Conservation (phyloP, 768 basidiomycete species). For the Pleurotus djamor region DNA sequence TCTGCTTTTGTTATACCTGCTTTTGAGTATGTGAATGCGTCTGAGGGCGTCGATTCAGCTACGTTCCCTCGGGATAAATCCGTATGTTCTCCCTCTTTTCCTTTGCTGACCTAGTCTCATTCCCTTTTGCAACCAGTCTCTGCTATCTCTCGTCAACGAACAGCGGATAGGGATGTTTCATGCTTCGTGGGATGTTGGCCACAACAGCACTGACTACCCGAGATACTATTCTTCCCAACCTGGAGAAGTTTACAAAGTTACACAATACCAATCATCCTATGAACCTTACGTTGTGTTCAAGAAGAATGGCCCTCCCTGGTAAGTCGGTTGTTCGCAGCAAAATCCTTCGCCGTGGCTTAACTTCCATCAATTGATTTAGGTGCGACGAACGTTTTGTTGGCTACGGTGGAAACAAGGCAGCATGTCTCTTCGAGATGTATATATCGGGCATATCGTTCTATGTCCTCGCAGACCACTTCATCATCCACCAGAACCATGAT, state of each 20-base stretch:
- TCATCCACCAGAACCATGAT: slow-evolving; percentile 83
- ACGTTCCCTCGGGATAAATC: slow-evolving; percentile 68
- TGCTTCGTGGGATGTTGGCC: slow-evolving; percentile 72
- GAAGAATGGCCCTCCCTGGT: slow-evolving; percentile 78
- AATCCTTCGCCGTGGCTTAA: too few relatives aligned
- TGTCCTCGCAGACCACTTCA: slow-evolving; percentile 83
- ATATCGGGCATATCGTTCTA: slow-evolving; percentile 82
- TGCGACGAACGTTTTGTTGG: slow-evolving; percentile 91
- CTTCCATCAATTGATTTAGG: slow-evolving; percentile 37
- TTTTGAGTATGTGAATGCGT: slow-evolving; percentile 73
- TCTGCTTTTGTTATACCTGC: slow-evolving; percentile 83
- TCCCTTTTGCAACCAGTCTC: too few relatives aligned
- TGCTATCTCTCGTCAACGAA: slow-evolving; percentile 56
- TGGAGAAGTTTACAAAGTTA: slow-evolving; percentile 74
- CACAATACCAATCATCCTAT: slow-evolving; percentile 77
- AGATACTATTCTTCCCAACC: slow-evolving; percentile 59
- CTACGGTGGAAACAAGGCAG: slow-evolving; percentile 92
- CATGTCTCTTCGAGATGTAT: slow-evolving; percentile 90
- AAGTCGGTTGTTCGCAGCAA: too few relatives aligned
- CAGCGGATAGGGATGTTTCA: slow-evolving; percentile 75
- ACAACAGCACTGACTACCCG: slow-evolving; percentile 78
- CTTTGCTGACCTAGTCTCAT: too few relatives aligned
- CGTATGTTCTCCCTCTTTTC: too few relatives aligned
- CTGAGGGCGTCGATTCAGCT: slow-evolving; percentile 56
- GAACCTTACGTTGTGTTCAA: slow-evolving; percentile 88